Base-by-base conservation (phyloP, 208 protist genomes). In the Tritrichomonas foetus region DNA sequence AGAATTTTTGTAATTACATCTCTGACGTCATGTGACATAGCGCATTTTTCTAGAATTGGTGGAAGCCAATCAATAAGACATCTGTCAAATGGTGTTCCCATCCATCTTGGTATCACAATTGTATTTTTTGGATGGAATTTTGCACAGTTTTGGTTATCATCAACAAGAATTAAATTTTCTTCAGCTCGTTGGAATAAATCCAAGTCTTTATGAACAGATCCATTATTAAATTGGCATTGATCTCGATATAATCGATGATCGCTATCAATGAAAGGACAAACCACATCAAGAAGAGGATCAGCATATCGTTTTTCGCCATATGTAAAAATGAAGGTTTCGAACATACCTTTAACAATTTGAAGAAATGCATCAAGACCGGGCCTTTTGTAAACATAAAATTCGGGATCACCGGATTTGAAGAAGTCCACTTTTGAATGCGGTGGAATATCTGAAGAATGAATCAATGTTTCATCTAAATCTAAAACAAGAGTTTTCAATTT, bases 391-490 rank as follows among this genome's bases (percentile, higher is more conserved):
- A 95, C 89, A 39, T 94, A 94, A 49, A 94, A 75, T 5, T 13
- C 33, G n/a, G 69, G 9, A 82, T 82, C 74, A 8, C 41, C 74
- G 41, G 50, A 82, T 50, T 47, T 82, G 1, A 82, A 53, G 41
- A 20, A 49, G 30, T 82, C 74, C 16, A 82, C 41, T 14, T 82
- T 36, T 30, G 74, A 50, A 53, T 82, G 74, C 0, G 74, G 74
- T 25, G 53, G 69, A 89, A 66, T 61, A 44, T 94, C 74, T 33
- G 55, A 78, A 82, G 93, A 94, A 78, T 95, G 95, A 27, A 95
- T 66, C 0, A 95, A 93, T 33, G 95, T 95, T 94, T 95, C 95
- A 66, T 95, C 95, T 49, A 95, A 82, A 93, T 95, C 95, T 0
- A 95, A 94, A 2, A 95, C 94, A 9, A 95, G 8, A 30, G 74